Percentiles rank a stretch among this genome's conserved stretches.
These are phyloP conservation scores for Miscanthus lutarioriparius DNA, from an alignment of 176 grass and related monocot genomes.

Conservation along the genomic window DNA sequence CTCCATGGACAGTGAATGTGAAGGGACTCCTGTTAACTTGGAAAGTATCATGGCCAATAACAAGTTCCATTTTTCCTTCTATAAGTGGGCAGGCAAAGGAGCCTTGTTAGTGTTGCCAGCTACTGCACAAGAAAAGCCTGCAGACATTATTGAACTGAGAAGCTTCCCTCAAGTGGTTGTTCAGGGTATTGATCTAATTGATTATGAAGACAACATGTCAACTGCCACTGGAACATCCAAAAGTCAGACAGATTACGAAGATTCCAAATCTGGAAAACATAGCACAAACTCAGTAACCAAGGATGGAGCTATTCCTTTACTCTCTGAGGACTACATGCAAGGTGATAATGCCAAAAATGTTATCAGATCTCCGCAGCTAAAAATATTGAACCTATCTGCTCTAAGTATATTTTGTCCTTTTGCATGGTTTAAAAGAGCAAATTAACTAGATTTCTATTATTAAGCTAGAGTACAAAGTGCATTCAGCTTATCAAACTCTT, in stretches of 20 bases:
- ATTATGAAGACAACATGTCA: conserved; percentile 68
- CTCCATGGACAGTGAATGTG: conserved; percentile 50
- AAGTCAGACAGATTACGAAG: conserved; percentile 46
- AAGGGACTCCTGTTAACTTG: conserved; percentile 47
- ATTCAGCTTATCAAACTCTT: conserved; percentile 20
- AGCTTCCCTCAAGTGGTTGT: conserved; percentile 81
- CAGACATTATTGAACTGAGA: conserved; percentile 35
- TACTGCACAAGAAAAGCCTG: conserved; percentile 46
- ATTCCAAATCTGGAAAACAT: conserved; percentile 45
- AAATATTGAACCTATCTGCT: neutral
- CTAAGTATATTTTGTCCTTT: neutral
- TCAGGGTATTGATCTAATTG: conserved; percentile 63
- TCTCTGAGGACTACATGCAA: conserved; percentile 41
- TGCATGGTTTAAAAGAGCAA: neutral
- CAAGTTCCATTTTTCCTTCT: conserved; percentile 89
- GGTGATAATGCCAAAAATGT: conserved; percentile 49
- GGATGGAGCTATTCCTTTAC: conserved; percentile 30
- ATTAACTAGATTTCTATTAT: conserved; percentile 3
- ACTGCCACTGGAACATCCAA: conserved; percentile 51
- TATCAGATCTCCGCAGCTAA: neutral
- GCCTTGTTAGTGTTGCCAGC: conserved; percentile 62
- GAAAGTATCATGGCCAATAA: conserved; percentile 50
- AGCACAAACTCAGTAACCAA: conserved; percentile 40
- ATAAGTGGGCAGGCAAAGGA: conserved; percentile 85
- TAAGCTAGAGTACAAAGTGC: neutral